Base-by-base conservation (phyloP, 140 eudicot genomes). In the Ambrosia hybrid region DNA sequence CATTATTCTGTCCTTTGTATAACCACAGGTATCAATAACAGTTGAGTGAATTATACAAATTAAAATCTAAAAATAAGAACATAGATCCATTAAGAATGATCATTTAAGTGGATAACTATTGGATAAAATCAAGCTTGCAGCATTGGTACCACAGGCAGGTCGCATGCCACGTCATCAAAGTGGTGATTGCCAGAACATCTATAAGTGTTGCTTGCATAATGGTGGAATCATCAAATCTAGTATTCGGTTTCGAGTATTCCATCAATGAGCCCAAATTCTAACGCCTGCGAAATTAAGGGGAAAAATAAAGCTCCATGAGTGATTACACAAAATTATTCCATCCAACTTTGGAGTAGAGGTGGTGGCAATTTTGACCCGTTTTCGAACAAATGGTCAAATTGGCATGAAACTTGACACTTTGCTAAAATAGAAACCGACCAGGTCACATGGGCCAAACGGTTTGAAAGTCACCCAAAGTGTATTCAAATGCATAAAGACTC, bases 261-360 rank as follows among this genome's bases (percentile, higher is more conserved):
- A 58, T 90, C 98, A 58, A 93, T 84, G n/a, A 93, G 95, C 57
- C 97, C 97, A 72, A 93, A 90, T 71, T 93, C 98, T 85, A 93
- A 79, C 4, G 98, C 98, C 97, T 93, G 95, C 82, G 80, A 55
- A 59, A 78, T 45, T 43, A 71, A 48, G 53, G 53, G 53, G 59
- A 36, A 7, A 64, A 57, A 71, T 21, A 62, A 13, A 60, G 6
- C 56, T 74, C 38, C 43, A 73, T 49, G 51, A 51, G 51, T 48
- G 51, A 51, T 66, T 21, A 21, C 26, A 21, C 26, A 21, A 75
- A 65, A 67, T 37, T 57, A 48, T 67, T 57, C 38, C 30, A 67
- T 67, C n/a, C 53, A 64, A 64, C 58, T 51, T 48, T n/a, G 39
- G 62, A 72, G 46, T 9, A 60, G 21, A 59, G 46, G 61, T 13